Evolutionary conservation across 805 yeast genomes (phyloP).

Genomic region (Candida germanica): DNA sequence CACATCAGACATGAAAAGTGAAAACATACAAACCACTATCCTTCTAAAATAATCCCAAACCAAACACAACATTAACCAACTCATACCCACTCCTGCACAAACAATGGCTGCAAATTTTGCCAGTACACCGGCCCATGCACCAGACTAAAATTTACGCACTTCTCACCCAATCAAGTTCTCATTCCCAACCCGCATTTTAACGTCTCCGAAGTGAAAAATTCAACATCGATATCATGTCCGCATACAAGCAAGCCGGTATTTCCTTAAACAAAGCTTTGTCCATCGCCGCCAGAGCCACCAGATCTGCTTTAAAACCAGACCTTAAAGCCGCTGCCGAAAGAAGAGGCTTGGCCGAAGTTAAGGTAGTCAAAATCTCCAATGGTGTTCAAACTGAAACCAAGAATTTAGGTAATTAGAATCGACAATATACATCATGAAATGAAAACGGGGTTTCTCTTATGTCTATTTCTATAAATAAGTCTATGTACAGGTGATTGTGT

Average conservation of each 20-base stretch:
- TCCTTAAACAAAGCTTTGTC: constrained; percentile 83
- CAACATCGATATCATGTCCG: constrained; percentile 29
- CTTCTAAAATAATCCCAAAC: too few species aligned
- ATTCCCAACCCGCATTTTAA: too few species aligned
- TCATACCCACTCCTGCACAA: too few species aligned
- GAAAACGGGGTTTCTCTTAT: too few species aligned
- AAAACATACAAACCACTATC: too few species aligned
- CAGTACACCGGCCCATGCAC: too few species aligned
- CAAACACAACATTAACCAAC: too few species aligned
- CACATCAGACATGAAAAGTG: too few species aligned
- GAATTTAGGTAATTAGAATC: constrained; percentile 9
- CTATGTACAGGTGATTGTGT: too few species aligned
- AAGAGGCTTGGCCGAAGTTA: constrained; percentile 74
- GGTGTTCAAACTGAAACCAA: constrained; percentile 53
- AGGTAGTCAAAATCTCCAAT: constrained; percentile 64
- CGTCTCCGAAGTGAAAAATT: constrained; percentile 7
- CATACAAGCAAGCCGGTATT: constrained; percentile 49
- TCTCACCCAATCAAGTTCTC: neutral
- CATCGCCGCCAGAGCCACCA: constrained; percentile 84
- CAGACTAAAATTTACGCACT: too few species aligned
- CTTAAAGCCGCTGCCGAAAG: constrained; percentile 66
- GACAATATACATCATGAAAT: neutral
- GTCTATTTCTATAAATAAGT: neutral
- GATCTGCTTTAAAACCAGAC: constrained; percentile 86
- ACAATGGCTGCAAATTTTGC: too few species aligned